Evolutionary conservation across 768 basidiomycete genomes (phyloP).

Genomic region (Mycena belliarum): DNA sequence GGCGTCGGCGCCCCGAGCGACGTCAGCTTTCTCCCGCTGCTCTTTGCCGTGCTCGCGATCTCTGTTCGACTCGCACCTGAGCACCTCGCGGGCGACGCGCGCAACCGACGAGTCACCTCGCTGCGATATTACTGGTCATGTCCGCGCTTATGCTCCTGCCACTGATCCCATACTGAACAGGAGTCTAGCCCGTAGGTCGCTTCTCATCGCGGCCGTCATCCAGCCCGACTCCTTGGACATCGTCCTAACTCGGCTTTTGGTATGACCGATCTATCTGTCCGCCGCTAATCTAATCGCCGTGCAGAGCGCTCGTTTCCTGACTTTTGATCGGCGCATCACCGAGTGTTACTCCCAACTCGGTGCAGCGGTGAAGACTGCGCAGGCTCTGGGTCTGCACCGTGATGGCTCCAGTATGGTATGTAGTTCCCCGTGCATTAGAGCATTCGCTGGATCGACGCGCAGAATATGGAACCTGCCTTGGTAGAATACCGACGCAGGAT

Average conservation of each 20-base stretch:
- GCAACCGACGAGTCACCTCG: constrained; percentile 74
- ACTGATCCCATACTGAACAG: constrained; percentile 17
- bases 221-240: constrained; percentile 92
- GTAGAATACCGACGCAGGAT: constrained; percentile 89
- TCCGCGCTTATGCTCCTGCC: constrained; percentile 42
- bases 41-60: constrained; percentile 91
- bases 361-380: constrained; percentile 89
- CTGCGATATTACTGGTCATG: constrained; percentile 95
- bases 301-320: constrained; percentile 58
- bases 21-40: constrained; percentile 83
- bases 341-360: constrained; percentile 97
- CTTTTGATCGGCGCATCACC: constrained; percentile 82
- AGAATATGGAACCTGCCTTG: constrained; percentile 74
- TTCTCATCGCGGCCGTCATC: constrained; percentile 90
- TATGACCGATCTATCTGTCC: constrained; percentile 53
- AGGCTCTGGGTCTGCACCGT: constrained; percentile 89
- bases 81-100: constrained; percentile 77
- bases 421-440: background rate
- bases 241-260: constrained; percentile 88
- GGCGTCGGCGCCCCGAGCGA: constrained; percentile 65
- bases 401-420: constrained; percentile 83
- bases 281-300: constrained; percentile 42
- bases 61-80: constrained; percentile 86
- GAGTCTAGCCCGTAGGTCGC: constrained; percentile 72
- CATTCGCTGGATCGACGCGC: constrained; percentile 13